Evolutionary conservation across 495 filamentous ascomycete species (phyloP), one percentile per base, ranked within the genome.

Genomic region (Pyrenopolyporus hunteri): DNA sequence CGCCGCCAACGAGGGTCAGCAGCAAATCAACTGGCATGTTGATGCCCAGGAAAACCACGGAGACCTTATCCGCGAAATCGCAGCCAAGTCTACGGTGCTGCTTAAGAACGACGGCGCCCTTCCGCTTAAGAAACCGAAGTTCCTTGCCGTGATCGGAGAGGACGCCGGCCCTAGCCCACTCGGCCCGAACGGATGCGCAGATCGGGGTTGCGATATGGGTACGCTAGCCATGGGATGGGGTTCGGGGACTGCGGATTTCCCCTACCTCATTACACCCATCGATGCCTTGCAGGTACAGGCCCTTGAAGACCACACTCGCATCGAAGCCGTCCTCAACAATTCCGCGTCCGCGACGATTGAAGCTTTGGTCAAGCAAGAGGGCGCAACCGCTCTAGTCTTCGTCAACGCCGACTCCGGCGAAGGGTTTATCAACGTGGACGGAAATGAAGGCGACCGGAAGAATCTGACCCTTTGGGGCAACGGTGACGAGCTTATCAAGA

Each of bases 211-310:
- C 58, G 80, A 91, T 69, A 83, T 85, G 35, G 93, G 93, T 33
- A 97, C 93, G 4, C 80, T 97, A 23, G 94, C 89, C 23, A 93
- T 96, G 88, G 93, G 85, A 42, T 98, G 93, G 94, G 94, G 93
- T 28, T 92, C 88, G 57, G 94, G 94, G 47, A 90, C 89, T 16
- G 82, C 90, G 28, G 88, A 94, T 64, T 97, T 92, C 80, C 93
- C 94, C 0, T 98, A 97, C 74, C 82, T 98, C 2, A 78, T 95
- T 59, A 92, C 92, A 2, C 94, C 94, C 0, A 84, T 96, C 40
- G 84, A 88, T 20, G 94, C 93, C 2, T 90, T 97, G 40, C 88
- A 90, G 70, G 85, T 83, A 25, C 85, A 90, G 61, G 86, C 91
- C 35, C 22, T 82, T 39, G 67, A 76, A 31, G 83, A 89, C 39